Evolutionary conservation across 768 basidiomycete species (phyloP).

Genomic region (Tricholomella constricta): DNA sequence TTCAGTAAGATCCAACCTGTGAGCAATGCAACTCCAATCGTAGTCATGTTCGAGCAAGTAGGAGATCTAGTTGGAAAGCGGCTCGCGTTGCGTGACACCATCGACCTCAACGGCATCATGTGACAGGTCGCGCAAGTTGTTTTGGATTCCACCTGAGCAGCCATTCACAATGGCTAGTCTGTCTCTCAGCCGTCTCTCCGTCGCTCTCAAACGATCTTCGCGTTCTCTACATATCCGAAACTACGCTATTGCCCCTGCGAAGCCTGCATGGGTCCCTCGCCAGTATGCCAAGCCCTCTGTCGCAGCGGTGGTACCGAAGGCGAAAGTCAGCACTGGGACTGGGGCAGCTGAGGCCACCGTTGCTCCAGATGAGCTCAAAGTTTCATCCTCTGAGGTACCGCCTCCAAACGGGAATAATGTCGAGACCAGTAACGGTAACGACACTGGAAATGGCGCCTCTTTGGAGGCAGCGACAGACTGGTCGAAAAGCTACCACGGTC

Average conservation of each 20-base stretch:
- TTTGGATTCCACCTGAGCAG: neutral
- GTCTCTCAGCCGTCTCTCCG: conserved; percentile 19
- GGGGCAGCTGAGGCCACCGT: neutral
- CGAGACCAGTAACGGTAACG: neutral
- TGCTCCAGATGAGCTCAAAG: conserved; percentile 11
- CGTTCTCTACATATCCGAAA: conserved; percentile 3
- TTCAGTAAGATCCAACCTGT: conserved; percentile 28
- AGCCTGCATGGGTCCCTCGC: conserved; percentile 10
- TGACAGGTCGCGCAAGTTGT: conserved; percentile 3
- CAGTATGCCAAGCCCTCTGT: conserved; percentile 1
- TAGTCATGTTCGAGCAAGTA: conserved; percentile 10
- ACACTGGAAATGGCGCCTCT: neutral
- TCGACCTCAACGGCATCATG: too few relatives aligned
- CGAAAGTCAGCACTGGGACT: conserved; percentile 15
- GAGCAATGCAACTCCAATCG: conserved; percentile 30
- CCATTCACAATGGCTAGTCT: conserved; percentile 22
- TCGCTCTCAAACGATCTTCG: conserved; percentile 8
- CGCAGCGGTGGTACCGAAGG: conserved; percentile 1
- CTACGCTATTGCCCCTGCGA: conserved; percentile 1
- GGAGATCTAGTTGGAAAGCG: too few relatives aligned
- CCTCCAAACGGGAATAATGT: neutral
- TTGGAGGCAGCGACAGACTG: conserved; percentile 60
- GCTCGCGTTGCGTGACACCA: too few relatives aligned
- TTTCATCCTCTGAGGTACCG: conserved; percentile 9
- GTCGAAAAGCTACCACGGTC: conserved; percentile 84